phyloP scores from a whole-genome alignment of 257 asterid species.

The Rauvolfia tetraphylla region DNA sequence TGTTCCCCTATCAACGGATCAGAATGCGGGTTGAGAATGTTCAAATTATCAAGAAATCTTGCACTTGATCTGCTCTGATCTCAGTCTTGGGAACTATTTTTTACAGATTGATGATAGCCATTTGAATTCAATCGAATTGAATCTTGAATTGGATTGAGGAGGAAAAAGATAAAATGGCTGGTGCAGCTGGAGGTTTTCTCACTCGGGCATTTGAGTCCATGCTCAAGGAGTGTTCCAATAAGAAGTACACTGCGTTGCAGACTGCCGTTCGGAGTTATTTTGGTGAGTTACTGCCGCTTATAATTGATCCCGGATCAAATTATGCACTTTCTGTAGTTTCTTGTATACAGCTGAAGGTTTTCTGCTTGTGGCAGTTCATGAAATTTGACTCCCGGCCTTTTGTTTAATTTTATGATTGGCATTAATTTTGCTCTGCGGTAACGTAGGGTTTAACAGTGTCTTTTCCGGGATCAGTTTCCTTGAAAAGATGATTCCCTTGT shows the following conservation, averaged over 20 bases:
- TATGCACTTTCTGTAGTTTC: neutral
- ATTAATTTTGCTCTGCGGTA: neutral
- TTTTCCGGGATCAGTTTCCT: neutral
- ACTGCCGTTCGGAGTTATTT: slow-evolving; percentile 64
- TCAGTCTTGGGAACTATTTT: neutral
- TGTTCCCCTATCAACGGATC: neutral
- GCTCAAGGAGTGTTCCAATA: slow-evolving; percentile 85
- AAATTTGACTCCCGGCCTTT: neutral
- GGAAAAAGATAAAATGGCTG: slow-evolving; percentile 58
- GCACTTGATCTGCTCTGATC: slow-evolving; percentile 22
- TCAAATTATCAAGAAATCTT: neutral
- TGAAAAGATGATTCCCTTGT: neutral
- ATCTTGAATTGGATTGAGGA: slow-evolving; percentile 27
- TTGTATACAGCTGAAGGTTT: slow-evolving; percentile 1
- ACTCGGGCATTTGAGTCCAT: slow-evolving; percentile 92
- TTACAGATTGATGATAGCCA: slow-evolving; percentile 5
- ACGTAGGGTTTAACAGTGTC: neutral
- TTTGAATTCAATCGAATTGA: slow-evolving; percentile 17
- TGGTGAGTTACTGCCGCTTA: slow-evolving; percentile 40
- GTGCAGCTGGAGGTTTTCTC: slow-evolving; percentile 96
- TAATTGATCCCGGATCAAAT: neutral
- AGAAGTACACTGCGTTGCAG: slow-evolving; percentile 60
- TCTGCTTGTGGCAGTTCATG: neutral
- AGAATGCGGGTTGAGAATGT: neutral
- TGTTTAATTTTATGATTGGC: neutral